Base-by-base conservation (phyloP, 805 yeast species). In the Candida wancherniae region DNA sequence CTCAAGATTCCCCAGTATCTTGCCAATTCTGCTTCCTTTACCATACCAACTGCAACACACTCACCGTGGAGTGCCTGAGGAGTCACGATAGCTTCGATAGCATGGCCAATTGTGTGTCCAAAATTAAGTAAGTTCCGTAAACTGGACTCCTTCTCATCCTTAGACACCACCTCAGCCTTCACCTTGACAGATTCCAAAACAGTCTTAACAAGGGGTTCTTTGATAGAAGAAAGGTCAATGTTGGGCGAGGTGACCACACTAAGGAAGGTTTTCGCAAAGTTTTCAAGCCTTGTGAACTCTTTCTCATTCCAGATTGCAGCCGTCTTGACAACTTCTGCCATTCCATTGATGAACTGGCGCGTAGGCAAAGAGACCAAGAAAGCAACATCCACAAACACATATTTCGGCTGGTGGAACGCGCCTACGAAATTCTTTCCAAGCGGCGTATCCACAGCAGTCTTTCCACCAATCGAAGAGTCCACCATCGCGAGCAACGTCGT, bases 71-170 rank as follows among this genome's bases (percentile, higher is more conserved):
- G 71, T 15, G 95, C 92, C 57, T 88, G 86, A 6, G 98, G 98
- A 4, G 97, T 88, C 40, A 92, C 69, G 20, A 92, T 78, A n/a
- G 98, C 97, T 65, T 92, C 98, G 44, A 83, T 87, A 13, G 98
- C 98, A 57, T 92, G 98, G 26, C 98, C 98, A 48, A 92, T 88
- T 17, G 96, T 76, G 58, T 92, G 98, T 20, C 98, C 98, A 54
- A 90, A 92, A 61, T 92, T 92, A 38, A 92, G 70, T 42, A 92
- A 63, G 58, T 92, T 92, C 61, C 98, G 75, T 44, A 92, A 71
- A 3, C 95, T 92, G 28, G 95, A 86, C 60, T 92, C 98, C 50
- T 94, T 81, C 60, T 92, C 98, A 61, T 92, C 98, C 11, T 78
- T 69, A 3, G 95, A 75, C 10, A 92, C 98, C 28, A 92, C 98